Conservation (phyloP, 768 basidiomycete species). For the Tricholoma flavovirens region DNA sequence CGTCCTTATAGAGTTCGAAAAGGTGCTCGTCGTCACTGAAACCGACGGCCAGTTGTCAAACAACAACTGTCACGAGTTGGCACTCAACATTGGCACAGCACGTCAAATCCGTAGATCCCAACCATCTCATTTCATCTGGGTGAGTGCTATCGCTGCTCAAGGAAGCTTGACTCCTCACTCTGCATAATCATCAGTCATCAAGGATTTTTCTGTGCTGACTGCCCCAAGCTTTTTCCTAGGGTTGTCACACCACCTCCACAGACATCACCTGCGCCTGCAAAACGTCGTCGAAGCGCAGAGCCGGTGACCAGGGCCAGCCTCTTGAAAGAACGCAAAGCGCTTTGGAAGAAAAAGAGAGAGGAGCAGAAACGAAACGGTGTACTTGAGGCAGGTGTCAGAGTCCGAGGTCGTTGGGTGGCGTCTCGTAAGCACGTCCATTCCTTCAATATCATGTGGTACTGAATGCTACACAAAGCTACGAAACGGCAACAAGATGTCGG, state of each 20-base stretch:
- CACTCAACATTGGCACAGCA: slow-evolving; percentile 40
- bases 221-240: slow-evolving; percentile 48
- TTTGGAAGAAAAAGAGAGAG: slow-evolving; percentile 39
- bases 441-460: background rate
- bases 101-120: slow-evolving; percentile 44
- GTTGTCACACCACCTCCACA: slow-evolving; percentile 23
- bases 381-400: slow-evolving; percentile 35
- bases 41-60: slow-evolving; percentile 37
- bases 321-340: slow-evolving; percentile 42
- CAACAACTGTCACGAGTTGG: slow-evolving; percentile 51
- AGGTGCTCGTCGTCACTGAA: slow-evolving; percentile 53
- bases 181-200: slow-evolving; percentile 29
- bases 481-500: slow-evolving; percentile 39
- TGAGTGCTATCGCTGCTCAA: slow-evolving; percentile 23
- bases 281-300: slow-evolving; percentile 27
- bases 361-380: slow-evolving; percentile 28
- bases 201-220: slow-evolving; percentile 55
- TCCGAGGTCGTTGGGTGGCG: slow-evolving; percentile 57
- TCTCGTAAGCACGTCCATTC: slow-evolving; percentile 33
- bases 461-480: slow-evolving; percentile 30
- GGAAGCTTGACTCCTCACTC: background rate
- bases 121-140: slow-evolving; percentile 60
- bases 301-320: slow-evolving; percentile 44
- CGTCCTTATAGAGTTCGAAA: slow-evolving; percentile 3
- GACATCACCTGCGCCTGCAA: slow-evolving; percentile 34